A percentile compares a stretch with the other conserved stretches of the same genome.
These are phyloP conservation scores for Arthrobotrys sinensis DNA, from an alignment of 2,329 filamentous ascomycete genomes.

Conservation along the genomic window DNA sequence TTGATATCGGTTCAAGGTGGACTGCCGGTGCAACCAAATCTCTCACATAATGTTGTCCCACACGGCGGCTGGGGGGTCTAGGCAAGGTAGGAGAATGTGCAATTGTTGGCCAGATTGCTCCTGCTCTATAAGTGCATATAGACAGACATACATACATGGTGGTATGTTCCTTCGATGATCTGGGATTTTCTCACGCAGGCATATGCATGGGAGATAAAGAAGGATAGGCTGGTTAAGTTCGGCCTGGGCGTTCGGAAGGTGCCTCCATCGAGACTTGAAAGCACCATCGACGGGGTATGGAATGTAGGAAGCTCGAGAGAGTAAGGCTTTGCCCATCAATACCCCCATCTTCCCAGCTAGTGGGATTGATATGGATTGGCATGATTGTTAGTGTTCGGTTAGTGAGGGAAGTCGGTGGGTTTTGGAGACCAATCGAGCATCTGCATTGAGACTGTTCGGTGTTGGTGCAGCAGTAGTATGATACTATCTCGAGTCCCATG, in stretches of 20 bases:
- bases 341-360: slow-evolving; percentile 3
- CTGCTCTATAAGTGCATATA: slow-evolving; percentile 27
- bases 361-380: slow-evolving; percentile 12
- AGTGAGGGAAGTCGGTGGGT: slow-evolving; percentile 37
- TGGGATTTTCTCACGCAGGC: slow-evolving; percentile 22
- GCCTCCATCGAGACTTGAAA: slow-evolving; percentile 14
- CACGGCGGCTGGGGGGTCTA: slow-evolving; percentile 31
- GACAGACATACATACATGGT: neutral
- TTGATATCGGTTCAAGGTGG: slow-evolving; percentile 12
- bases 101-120: slow-evolving; percentile 43
- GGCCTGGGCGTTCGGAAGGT: neutral
- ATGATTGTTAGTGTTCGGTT: slow-evolving; percentile 44
- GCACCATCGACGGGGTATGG: slow-evolving; percentile 10
- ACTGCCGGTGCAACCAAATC: slow-evolving; percentile 24
- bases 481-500: slow-evolving; percentile 15
- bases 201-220: neutral
- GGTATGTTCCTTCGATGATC: slow-evolving; percentile 18
- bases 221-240: neutral
- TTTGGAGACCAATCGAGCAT: slow-evolving; percentile 38
- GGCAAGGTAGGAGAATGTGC: neutral
- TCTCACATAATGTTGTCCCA: slow-evolving; percentile 31
- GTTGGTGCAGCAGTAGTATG: slow-evolving; percentile 19
- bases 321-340: slow-evolving; percentile 20
- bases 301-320: slow-evolving; percentile 31
- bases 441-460: slow-evolving; percentile 39